Evolutionary conservation across 2,329 filamentous ascomycete species (phyloP).

Genomic region (Exophiala sp.): DNA sequence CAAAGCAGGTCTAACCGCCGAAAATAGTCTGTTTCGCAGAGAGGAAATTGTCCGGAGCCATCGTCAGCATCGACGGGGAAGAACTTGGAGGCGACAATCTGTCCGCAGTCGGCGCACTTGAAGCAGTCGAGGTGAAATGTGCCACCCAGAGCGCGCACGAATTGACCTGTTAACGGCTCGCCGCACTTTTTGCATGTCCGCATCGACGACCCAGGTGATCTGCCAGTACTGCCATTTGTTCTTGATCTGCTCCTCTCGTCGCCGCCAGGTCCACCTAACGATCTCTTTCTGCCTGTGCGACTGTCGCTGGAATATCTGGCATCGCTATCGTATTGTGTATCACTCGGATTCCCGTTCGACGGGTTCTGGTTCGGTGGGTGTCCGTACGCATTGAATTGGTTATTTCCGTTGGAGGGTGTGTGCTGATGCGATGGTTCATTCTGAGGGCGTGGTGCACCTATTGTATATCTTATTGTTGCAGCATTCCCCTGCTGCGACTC

Average conservation of each 20-base stretch:
- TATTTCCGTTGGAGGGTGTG: conserved; percentile 17
- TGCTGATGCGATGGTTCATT: conserved; percentile 12
- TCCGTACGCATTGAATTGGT: conserved; percentile 9
- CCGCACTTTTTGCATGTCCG: conserved; percentile 80
- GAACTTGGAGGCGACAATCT: conserved; percentile 98
- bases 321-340: conserved; percentile 24
- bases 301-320: conserved; percentile 27
- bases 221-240: conserved; percentile 32
- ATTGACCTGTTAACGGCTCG: conserved; percentile 85
- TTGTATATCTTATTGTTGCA: conserved; percentile 23
- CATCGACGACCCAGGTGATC: conserved; percentile 31
- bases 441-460: conserved; percentile 18
- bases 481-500: conserved; percentile 20
- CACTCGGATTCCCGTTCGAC: conserved; percentile 19
- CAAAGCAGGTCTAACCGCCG: conserved; percentile 85
- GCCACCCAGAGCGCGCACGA: conserved; percentile 86
- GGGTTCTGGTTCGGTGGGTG: conserved; percentile 14
- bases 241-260: conserved; percentile 32
- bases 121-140: conserved; percentile 98
- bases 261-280: conserved; percentile 23
- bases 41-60: conserved; percentile 77
- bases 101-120: conserved; percentile 91
- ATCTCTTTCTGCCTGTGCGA: conserved; percentile 28
- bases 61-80: conserved; percentile 93
- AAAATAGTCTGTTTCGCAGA: conserved; percentile 98